phyloP scores from a whole-genome alignment of 345 rosid genomes.

The Eucalyptus cloeziana region DNA sequence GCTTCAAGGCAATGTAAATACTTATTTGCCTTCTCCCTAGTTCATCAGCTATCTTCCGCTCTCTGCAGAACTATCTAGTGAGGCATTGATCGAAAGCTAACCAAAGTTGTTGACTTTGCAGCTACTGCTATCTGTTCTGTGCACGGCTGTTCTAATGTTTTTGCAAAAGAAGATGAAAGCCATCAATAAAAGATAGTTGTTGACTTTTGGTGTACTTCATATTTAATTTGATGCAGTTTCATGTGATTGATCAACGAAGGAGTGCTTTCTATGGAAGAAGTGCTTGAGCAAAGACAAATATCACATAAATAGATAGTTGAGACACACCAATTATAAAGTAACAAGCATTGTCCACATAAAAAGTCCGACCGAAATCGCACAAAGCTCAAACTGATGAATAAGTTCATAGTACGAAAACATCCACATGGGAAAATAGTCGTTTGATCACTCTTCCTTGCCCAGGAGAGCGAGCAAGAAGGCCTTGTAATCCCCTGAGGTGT shows the following conservation, averaged over 20 bases:
- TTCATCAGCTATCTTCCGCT: neutral
- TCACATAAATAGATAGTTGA: neutral
- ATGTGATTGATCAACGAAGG: neutral
- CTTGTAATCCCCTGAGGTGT: conserved; percentile 47
- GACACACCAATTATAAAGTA: neutral
- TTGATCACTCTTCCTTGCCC: conserved; percentile 22
- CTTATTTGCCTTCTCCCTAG: neutral
- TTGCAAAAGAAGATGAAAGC: neutral
- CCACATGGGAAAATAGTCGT: neutral
- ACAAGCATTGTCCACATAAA: neutral
- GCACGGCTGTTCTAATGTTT: neutral
- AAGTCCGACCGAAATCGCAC: neutral
- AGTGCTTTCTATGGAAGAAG: neutral
- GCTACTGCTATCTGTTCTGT: neutral
- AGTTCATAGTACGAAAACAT: neutral
- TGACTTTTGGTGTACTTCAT: neutral
- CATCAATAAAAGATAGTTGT: neutral
- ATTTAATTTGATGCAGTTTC: neutral
- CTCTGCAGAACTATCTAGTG: neutral
- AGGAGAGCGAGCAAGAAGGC: conserved; percentile 38
- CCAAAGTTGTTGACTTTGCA: neutral
- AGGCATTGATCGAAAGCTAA: neutral
- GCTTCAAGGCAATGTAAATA: neutral
- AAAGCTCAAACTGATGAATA: neutral
- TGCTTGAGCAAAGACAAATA: neutral